A percentile compares a stretch with the other conserved stretches of the same genome.
Evolutionary conservation across 495 filamentous ascomycete genomes (phyloP).

Genomic region (Amniculicola lignicola): DNA sequence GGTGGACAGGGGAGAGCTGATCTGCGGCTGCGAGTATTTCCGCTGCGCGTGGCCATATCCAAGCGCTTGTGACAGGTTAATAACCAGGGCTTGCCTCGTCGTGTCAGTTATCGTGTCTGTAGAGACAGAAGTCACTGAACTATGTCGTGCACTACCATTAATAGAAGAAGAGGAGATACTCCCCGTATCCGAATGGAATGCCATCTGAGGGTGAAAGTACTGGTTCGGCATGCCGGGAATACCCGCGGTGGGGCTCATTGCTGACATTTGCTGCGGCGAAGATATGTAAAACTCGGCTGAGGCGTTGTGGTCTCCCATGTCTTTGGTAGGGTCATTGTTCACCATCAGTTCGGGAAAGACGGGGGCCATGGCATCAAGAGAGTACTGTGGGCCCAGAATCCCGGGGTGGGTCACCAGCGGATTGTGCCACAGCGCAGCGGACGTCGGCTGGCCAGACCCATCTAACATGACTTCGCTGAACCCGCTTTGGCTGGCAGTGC

Average conservation of each 20-base stretch:
- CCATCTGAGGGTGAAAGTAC: conserved; percentile 49
- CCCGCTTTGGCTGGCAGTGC: conserved; percentile 84
- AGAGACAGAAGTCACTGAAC: conserved; percentile 62
- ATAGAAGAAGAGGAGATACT: conserved; percentile 57
- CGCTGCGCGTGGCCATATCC: conserved; percentile 61
- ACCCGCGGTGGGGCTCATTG: conserved; percentile 30
- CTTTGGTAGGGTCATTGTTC: conserved; percentile 34
- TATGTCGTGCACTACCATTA: conserved; percentile 58
- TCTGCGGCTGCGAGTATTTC: conserved; percentile 73
- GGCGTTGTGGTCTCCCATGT: conserved; percentile 32
- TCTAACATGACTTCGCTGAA: conserved; percentile 92
- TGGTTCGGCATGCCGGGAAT: conserved; percentile 41
- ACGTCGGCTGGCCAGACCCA: conserved; percentile 55
- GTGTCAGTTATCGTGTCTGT: conserved; percentile 88
- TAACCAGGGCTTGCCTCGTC: conserved; percentile 81
- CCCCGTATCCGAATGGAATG: conserved; percentile 61
- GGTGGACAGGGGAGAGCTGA: conserved; percentile 62
- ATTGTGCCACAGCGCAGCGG: conserved; percentile 63
- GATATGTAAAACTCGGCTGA: conserved; percentile 38
- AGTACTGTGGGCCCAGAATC: conserved; percentile 59
- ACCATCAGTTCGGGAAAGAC: conserved; percentile 38
- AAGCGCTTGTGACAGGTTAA: conserved; percentile 73
- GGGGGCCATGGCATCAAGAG: conserved; percentile 51
- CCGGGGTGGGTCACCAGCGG: conserved; percentile 60
- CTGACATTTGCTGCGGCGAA: conserved; percentile 24